Evolutionary conservation across 1,139 yeast species (phyloP).

Genomic region (Yamadazyma jaroonii): DNA sequence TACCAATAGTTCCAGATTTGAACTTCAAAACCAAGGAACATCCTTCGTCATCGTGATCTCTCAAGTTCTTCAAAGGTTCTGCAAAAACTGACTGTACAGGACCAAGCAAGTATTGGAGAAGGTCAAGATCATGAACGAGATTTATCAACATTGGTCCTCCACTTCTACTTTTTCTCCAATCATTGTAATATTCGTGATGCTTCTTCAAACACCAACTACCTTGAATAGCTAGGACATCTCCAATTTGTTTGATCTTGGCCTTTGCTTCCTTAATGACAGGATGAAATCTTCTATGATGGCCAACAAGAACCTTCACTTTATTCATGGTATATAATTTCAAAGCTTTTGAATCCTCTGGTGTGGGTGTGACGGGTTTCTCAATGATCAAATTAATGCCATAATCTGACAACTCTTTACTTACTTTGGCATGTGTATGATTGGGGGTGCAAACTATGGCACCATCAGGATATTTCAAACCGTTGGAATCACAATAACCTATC

Average conservation of each 20-base stretch:
- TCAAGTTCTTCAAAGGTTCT: slow-evolving; percentile 31
- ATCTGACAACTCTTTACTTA: slow-evolving; percentile 33
- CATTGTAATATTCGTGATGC: slow-evolving; percentile 33
- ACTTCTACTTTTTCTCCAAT: slow-evolving; percentile 39
- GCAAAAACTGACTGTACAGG: slow-evolving; percentile 40
- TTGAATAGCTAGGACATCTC: slow-evolving; percentile 25
- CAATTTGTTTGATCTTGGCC: neutral
- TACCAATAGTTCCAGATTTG: slow-evolving; percentile 38
- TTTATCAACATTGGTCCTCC: slow-evolving; percentile 42
- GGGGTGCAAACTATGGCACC: slow-evolving; percentile 47
- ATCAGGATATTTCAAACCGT: slow-evolving; percentile 26
- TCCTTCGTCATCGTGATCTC: slow-evolving; percentile 38
- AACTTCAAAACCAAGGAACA: slow-evolving; percentile 39
- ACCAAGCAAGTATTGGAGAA: slow-evolving; percentile 40
- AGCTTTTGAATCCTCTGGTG: slow-evolving; percentile 30
- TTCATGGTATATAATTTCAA: slow-evolving; percentile 21
- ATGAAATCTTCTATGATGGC: slow-evolving; percentile 45
- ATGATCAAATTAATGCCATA: slow-evolving; percentile 36
- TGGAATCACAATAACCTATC: slow-evolving; percentile 25
- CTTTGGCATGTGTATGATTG: slow-evolving; percentile 36
- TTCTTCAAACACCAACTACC: slow-evolving; percentile 43
- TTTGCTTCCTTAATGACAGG: slow-evolving; percentile 40
- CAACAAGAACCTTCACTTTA: slow-evolving; percentile 33
- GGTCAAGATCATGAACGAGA: slow-evolving; percentile 42
- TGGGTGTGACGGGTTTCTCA: slow-evolving; percentile 43